These are phyloP conservation scores for Gaeumannomyces sp. DNA, from an alignment of 2,329 filamentous ascomycete species.

Conservation along the genomic window DNA sequence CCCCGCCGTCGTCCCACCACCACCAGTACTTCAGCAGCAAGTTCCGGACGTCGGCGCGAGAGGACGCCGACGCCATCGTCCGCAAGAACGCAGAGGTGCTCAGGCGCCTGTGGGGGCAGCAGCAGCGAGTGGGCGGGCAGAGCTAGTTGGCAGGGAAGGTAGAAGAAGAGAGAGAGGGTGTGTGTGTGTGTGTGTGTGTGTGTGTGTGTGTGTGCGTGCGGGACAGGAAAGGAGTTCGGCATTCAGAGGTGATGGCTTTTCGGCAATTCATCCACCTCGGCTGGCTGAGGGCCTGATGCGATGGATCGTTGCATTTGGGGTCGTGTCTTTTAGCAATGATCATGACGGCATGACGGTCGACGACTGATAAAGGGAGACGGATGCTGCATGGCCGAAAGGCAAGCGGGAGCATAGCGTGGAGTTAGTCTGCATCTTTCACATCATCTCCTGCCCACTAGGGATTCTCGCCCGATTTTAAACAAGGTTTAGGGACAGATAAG, in stretches of 20 bases:
- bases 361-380: too few species aligned
- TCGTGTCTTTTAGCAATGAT: too few species aligned
- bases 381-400: too few species aligned
- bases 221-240: too few species aligned
- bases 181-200: too few species aligned
- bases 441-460: neutral
- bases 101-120: neutral
- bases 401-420: neutral
- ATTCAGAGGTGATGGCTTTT: too few species aligned
- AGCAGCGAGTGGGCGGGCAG: neutral
- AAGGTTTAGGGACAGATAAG: neutral
- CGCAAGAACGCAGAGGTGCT: slow-evolving; percentile 5
- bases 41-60: neutral
- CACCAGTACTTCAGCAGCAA: neutral
- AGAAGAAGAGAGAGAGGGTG: neutral
- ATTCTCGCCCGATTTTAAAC: neutral
- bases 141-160: neutral
- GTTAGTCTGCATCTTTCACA: neutral
- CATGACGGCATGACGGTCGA: too few species aligned
- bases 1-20: neutral
- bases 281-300: too few species aligned
- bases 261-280: too few species aligned
- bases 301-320: too few species aligned
- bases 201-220: too few species aligned
- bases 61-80: slow-evolving; percentile 5